phyloP scores from a whole-genome alignment of 495 filamentous ascomycete genomes.

The Margaritispora aquatica region DNA sequence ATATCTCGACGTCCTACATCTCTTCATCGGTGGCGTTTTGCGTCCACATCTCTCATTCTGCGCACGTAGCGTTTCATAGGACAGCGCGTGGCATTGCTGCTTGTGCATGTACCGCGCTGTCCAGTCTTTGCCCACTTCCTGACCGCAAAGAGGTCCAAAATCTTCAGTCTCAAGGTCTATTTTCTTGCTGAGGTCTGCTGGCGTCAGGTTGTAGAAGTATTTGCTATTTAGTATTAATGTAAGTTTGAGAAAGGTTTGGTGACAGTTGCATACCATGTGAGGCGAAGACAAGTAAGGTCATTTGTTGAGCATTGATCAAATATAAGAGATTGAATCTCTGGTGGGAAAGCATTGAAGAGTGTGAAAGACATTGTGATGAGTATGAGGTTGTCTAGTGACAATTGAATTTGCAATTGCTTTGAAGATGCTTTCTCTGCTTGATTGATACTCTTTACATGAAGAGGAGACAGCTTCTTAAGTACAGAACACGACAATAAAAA shows the following conservation, averaged over 20 bases:
- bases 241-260: not conserved
- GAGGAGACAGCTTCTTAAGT: not conserved
- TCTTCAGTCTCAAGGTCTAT: constrained; percentile 4
- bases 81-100: constrained; percentile 11
- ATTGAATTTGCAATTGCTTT: not conserved
- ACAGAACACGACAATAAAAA: constrained; percentile 9
- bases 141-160: constrained; percentile 2
- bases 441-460: not conserved
- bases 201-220: constrained; percentile 16
- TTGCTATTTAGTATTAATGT: constrained; percentile 5
- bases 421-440: not conserved
- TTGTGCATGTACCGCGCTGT: not conserved
- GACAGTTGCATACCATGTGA: constrained; percentile 17
- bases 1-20: constrained; percentile 6
- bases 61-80: not conserved
- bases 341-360: constrained; percentile 17
- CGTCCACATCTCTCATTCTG: not conserved
- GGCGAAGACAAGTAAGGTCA: constrained; percentile 19
- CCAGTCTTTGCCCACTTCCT: not conserved
- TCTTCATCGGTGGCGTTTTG: constrained; percentile 1
- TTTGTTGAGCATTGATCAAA: constrained; percentile 14
- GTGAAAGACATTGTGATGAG: constrained; percentile 6
- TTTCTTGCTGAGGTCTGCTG: not conserved
- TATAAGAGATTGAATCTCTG: constrained; percentile 18
- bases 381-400: not conserved